phyloP scores from a whole-genome alignment of 441 rosid genomes.

The Erodium texanum region DNA sequence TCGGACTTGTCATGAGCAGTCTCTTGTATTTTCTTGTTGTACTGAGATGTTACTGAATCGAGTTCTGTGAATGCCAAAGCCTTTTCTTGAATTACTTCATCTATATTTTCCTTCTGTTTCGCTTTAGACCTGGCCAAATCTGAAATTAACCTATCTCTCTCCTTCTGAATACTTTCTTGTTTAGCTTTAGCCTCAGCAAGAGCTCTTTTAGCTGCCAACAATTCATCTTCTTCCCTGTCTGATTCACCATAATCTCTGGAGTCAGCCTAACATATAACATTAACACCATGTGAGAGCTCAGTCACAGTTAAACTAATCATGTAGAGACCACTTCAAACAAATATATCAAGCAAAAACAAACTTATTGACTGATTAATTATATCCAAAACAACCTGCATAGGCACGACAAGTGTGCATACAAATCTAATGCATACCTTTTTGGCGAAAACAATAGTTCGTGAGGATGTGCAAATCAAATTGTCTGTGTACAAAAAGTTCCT shows the following conservation, averaged over 20 bases:
- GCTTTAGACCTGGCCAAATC: constrained; percentile 29
- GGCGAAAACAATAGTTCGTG: constrained; percentile 23
- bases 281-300: too few relatives aligned
- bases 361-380: too few relatives aligned
- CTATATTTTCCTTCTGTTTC: constrained; percentile 32
- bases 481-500: constrained; percentile 20
- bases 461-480: constrained; percentile 16
- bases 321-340: too few relatives aligned
- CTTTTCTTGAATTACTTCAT: constrained; percentile 29
- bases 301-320: too few relatives aligned
- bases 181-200: constrained; percentile 29
- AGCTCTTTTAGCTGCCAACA: constrained; percentile 25
- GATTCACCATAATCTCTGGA: constrained; percentile 10
- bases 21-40: constrained; percentile 32
- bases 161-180: constrained; percentile 28
- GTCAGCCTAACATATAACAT: constrained; percentile 25
- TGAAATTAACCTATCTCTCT: constrained; percentile 33
- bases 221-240: constrained; percentile 18
- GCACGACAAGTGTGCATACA: background rate
- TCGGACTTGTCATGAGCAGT: constrained; percentile 28
- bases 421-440: constrained; percentile 17
- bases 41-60: constrained; percentile 26
- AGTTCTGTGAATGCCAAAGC: constrained; percentile 32
- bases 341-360: too few relatives aligned
- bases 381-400: too few relatives aligned